Evolutionary conservation across 495 filamentous ascomycete species (phyloP).

Genomic region (Penicillium flavigenum): DNA sequence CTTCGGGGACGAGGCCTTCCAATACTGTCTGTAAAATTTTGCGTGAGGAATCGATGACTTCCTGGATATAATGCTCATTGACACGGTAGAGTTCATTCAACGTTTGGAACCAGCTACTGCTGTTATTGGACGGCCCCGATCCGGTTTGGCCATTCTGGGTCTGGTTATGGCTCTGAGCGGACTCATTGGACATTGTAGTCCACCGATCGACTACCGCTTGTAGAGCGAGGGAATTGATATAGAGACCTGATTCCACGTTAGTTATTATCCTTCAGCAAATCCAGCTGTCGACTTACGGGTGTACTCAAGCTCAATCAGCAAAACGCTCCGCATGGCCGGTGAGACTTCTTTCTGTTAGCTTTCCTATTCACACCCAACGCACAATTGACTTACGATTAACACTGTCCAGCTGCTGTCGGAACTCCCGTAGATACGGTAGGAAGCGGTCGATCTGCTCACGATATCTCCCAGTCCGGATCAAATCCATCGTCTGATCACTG

Average conservation of each 20-base stretch:
- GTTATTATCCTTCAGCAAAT: conserved; percentile 14
- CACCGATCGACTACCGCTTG: conserved; percentile 95
- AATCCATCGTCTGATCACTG: conserved; percentile 74
- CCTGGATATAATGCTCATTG: conserved; percentile 75
- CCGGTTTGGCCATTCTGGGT: conserved; percentile 41
- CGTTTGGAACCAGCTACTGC: conserved; percentile 47
- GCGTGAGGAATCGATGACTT: conserved; percentile 84
- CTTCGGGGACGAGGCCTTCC: conserved; percentile 75
- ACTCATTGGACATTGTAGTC: conserved; percentile 64
- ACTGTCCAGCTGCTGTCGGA: conserved; percentile 71
- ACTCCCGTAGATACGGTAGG: conserved; percentile 69
- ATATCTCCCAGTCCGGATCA: conserved; percentile 84
- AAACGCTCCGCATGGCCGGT: conserved; percentile 73
- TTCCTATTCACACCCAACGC: neutral
- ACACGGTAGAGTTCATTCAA: conserved; percentile 56
- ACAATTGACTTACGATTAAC: conserved; percentile 45
- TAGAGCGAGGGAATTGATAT: conserved; percentile 87
- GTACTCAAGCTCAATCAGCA: conserved; percentile 89
- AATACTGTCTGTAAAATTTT: conserved; percentile 80
- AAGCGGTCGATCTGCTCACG: conserved; percentile 76
- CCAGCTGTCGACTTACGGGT: conserved; percentile 52
- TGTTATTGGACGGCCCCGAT: conserved; percentile 34
- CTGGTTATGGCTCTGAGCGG: conserved; percentile 47
- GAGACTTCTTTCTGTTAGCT: conserved; percentile 54
- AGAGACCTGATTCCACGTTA: conserved; percentile 48